Base-by-base conservation (phyloP, 2,329 filamentous ascomycete genomes). In the Cytospora mali region DNA sequence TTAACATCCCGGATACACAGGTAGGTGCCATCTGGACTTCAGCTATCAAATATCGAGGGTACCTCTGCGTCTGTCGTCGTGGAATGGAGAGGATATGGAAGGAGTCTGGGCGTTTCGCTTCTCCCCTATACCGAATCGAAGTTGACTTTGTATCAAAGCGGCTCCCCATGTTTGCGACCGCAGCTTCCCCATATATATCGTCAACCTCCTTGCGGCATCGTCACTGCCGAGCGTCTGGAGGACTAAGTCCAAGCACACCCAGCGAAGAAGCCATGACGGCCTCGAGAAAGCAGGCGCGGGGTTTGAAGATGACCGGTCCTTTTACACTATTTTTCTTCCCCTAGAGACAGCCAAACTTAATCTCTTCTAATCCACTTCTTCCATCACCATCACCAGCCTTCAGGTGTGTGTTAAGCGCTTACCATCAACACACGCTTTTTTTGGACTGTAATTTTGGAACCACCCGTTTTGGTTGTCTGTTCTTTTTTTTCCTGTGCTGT, bases 391-490 rank as follows among this genome's bases (percentile, higher is more conserved):
- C 46, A 46, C 27, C 63, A 57, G 54, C 18, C 49, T 46, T 18
- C 31, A 46, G 50, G 31, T 18, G 16, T 11, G 35, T n/a, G n/a
- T n/a, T n/a, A n/a, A n/a, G n/a, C n/a, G n/a, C n/a, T n/a, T n/a
- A n/a, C n/a, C 28, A 23, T 18, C 39, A 39, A 25, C 39, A 31
- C 50, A 31, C 31, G 28, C 50, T 35, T 42, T 64, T 66, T 66
- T 66, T 63, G 66, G 62, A 65, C 62, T 55, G 60, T 25, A 48
- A 42, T 66, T 68, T 67, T 67, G 66, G 66, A 66, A 57, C 53
- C 39, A 54, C 54, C 49, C 42, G 31, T 66, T 64, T 67, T 67
- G 60, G 57, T 42, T 55, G 48, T 55, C 61, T 57, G 55, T 54
- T 39, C 23, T 61, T 50, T 58, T 55, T 55, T 49, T 55, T 55